phyloP scores from a whole-genome alignment of 345 rosid species.

The Eucalyptus leucophloia region DNA sequence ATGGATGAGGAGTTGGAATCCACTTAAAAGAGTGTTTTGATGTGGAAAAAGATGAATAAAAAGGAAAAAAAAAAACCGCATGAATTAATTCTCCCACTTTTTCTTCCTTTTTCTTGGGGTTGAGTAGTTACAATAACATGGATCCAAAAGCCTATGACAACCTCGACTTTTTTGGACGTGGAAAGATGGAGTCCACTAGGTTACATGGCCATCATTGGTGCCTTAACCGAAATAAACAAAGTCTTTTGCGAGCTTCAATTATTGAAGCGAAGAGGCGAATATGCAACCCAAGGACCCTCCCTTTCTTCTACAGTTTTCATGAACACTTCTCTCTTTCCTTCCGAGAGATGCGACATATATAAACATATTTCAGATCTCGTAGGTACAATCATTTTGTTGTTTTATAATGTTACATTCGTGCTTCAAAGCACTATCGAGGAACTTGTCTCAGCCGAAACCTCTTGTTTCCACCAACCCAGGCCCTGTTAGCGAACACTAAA shows the following conservation, averaged over 20 bases:
- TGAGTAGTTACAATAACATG: conserved; percentile 19
- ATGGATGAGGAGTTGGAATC: conserved; percentile 76
- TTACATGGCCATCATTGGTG: conserved; percentile 35
- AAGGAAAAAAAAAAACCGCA: background rate
- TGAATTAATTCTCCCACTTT: background rate
- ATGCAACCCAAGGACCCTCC: background rate
- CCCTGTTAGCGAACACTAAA: background rate
- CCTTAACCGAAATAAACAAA: conserved; percentile 35
- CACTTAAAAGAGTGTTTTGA: conserved; percentile 28
- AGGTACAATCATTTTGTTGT: background rate
- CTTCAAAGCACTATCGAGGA: background rate
- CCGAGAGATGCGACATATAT: background rate
- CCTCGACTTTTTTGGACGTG: conserved; percentile 44
- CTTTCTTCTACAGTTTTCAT: background rate
- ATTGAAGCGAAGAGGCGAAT: conserved; percentile 13
- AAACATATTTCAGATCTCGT: background rate
- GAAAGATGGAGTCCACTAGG: conserved; percentile 59
- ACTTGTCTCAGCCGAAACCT: background rate
- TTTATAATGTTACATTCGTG: background rate
- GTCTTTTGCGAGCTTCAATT: conserved; percentile 22
- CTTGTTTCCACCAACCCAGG: conserved; percentile 10
- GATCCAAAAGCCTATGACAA: conserved; percentile 23
- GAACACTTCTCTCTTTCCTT: background rate
- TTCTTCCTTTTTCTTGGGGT: background rate
- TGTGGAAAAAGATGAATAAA: background rate